Evolutionary conservation across 2,329 filamentous ascomycete genomes (phyloP).

Genomic region (Dothistroma pini): DNA sequence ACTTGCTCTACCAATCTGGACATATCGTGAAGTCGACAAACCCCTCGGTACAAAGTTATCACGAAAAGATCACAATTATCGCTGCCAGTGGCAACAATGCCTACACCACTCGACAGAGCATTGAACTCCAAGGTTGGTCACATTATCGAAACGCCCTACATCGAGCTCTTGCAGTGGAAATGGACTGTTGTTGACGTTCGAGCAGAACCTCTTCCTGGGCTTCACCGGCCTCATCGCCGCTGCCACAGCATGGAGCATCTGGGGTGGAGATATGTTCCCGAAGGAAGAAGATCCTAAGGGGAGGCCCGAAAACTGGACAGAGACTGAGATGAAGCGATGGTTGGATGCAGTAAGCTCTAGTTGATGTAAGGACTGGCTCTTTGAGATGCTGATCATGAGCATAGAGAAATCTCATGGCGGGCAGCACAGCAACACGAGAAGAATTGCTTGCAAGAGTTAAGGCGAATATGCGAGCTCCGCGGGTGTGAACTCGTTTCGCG

Average conservation of each 20-base stretch:
- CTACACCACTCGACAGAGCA: conserved; percentile 49
- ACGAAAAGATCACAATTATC: too few relatives aligned
- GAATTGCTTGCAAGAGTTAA: conserved; percentile 66
- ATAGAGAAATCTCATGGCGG: conserved; percentile 63
- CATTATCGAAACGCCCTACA: not conserved
- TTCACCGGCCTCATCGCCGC: conserved; percentile 81
- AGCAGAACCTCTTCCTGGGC: conserved; percentile 49
- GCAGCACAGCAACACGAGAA: conserved; percentile 55
- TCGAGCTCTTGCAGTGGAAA: not conserved
- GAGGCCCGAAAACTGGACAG: conserved; percentile 69
- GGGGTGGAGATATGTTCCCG: conserved; percentile 82
- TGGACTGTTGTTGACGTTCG: not conserved
- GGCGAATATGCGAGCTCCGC: conserved; percentile 58
- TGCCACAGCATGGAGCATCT: conserved; percentile 78
- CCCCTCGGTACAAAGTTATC: not conserved
- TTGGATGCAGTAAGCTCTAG: conserved; percentile 65
- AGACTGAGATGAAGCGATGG: conserved; percentile 77
- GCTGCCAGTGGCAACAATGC: conserved; percentile 38
- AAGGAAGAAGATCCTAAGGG: conserved; percentile 71
- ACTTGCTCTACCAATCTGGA: too few relatives aligned
- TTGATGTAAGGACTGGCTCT: not conserved
- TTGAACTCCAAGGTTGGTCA: conserved; percentile 40
- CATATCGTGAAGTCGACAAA: too few relatives aligned
- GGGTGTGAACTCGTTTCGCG: conserved; percentile 16
- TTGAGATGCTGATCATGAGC: conserved; percentile 7